A percentile compares a stretch with the other conserved stretches of the same genome.
These are phyloP conservation scores for Prunus mira DNA, from an alignment of 306 rosid species.

Conservation along the genomic window DNA sequence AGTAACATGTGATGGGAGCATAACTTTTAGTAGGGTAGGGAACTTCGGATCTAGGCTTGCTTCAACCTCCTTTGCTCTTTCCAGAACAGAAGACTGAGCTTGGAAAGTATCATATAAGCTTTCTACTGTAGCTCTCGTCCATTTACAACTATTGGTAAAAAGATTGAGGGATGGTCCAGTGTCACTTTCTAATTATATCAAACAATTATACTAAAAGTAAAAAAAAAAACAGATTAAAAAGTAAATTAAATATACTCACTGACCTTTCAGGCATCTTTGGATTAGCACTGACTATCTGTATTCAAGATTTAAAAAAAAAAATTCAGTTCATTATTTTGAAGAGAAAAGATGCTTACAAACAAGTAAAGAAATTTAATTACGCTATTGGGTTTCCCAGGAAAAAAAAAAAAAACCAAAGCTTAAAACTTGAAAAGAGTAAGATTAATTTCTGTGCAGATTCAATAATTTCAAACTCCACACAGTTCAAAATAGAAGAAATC, in stretches of 20 bases:
- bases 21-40: conserved; percentile 34
- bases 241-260: conserved; percentile 6
- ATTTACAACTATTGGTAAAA: conserved; percentile 13
- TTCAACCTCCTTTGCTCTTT: conserved; percentile 35
- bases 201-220: background rate
- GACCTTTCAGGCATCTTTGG: conserved; percentile 23
- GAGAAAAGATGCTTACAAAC: background rate
- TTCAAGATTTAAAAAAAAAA: background rate
- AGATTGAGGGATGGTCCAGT: background rate
- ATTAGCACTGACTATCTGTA: conserved; percentile 14
- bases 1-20: conserved; percentile 46
- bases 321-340: background rate
- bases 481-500: background rate
- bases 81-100: conserved; percentile 2
- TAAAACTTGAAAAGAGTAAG: background rate
- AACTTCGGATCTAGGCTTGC: conserved; percentile 20
- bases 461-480: background rate
- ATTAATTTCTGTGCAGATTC: background rate
- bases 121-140: conserved; percentile 17
- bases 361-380: background rate
- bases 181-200: background rate
- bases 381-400: too few relatives aligned
- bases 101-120: background rate
- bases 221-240: background rate
- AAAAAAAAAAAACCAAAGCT: background rate